Conservation (phyloP, 768 basidiomycete genomes). For the Mycena belliarum region DNA sequence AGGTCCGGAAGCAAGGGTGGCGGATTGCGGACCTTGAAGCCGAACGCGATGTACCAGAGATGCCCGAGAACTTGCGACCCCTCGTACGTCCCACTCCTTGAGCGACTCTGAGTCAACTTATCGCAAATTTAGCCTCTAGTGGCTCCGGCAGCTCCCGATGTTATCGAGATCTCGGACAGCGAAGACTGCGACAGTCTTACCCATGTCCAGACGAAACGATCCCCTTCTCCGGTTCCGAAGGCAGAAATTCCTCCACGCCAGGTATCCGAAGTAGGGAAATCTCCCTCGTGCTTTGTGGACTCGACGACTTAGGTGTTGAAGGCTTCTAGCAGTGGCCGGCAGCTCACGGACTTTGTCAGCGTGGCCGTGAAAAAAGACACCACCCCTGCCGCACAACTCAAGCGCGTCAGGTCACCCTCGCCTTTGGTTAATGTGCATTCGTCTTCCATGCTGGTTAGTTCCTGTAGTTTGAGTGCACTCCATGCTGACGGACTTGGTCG, state of each 20-base stretch:
- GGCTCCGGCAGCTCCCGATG: neutral
- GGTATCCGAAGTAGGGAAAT: no score
- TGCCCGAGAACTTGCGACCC: neutral
- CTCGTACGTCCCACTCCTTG: neutral
- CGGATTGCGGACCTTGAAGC: neutral
- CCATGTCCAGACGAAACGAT: neutral
- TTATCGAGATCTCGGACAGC: conserved; percentile 15
- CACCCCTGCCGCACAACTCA: neutral
- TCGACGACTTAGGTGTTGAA: no score
- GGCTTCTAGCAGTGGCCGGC: no score
- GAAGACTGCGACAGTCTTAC: neutral
- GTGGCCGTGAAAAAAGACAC: no score
- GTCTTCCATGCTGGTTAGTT: neutral
- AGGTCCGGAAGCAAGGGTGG: neutral
- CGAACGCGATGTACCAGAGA: neutral
- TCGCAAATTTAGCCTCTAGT: neutral
- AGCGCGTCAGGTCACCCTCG: neutral
- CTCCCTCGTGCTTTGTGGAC: no score
- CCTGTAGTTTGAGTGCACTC: neutral
- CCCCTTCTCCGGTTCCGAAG: neutral
- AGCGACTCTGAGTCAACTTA: neutral
- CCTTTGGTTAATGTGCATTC: neutral
- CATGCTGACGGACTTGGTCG: neutral
- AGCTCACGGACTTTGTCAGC: no score
- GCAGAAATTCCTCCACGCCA: neutral